Percentiles rank a stretch among this genome's conserved stretches.
Conservation (phyloP, 2,329 filamentous ascomycete species). For the Monosporascus sp. region DNA sequence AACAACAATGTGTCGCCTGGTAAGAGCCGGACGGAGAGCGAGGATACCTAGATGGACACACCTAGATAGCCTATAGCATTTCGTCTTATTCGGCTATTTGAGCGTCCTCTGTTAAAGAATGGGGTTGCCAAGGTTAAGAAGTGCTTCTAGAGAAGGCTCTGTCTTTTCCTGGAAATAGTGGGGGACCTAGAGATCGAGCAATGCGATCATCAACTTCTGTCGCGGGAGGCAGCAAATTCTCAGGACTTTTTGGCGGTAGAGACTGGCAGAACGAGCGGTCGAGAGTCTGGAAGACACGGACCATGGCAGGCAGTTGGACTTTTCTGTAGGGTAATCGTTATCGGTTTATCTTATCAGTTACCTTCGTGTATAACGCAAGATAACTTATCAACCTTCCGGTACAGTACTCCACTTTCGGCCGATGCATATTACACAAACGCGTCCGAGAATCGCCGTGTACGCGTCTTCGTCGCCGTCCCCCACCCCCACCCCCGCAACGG, state of each 20-base stretch:
- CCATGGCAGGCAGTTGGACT: too few species aligned
- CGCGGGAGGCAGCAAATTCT: slow-evolving; percentile 8
- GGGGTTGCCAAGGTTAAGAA: background rate
- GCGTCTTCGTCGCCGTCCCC: too few species aligned
- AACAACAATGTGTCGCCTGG: background rate
- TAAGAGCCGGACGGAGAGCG: background rate
- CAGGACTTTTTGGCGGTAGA: slow-evolving; percentile 41
- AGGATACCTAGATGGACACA: background rate
- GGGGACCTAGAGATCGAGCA: background rate
- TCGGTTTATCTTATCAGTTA: too few species aligned
- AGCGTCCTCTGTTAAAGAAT: background rate
- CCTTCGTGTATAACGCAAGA: too few species aligned
- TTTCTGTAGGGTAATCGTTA: too few species aligned
- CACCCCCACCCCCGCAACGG: too few species aligned
- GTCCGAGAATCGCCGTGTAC: too few species aligned
- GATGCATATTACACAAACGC: too few species aligned
- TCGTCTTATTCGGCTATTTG: background rate
- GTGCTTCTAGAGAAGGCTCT: background rate
- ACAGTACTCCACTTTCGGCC: too few species aligned
- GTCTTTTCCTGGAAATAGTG: background rate
- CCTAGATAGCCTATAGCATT: background rate
- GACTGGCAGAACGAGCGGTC: slow-evolving; percentile 29
- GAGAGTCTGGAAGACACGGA: background rate
- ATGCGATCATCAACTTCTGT: background rate
- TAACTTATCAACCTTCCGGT: too few species aligned